Base-by-base conservation (phyloP, 106 monocot genomes). In the Phalaenopsis equestris region DNA sequence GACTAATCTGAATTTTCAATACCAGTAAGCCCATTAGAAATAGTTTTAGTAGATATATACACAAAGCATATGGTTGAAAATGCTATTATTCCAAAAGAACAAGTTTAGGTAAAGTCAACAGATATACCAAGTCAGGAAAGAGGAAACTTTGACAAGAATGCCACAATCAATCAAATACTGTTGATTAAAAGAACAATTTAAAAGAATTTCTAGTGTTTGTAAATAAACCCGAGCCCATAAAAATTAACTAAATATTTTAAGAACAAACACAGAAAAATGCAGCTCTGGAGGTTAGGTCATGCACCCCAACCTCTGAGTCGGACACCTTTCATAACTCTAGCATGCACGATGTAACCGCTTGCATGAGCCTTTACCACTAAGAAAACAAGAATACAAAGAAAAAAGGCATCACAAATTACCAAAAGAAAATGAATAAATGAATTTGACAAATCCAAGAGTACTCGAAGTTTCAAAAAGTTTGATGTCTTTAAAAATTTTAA, bases 331-430 rank as follows among this genome's bases (percentile, higher is more conserved):
- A 38, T 12, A 70, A 38, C 37, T 36, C 30, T 70, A 70, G 38
- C 68, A 70, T 70, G 36, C 38, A 70, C 39, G 30, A 67, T 67
- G 24, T 30, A 67, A 39, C 38, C 8, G 39, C 70, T 8, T 39
- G 70, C 38, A 70, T 65, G 64, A 65, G 64, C 64, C 52, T 23
- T 65, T 65, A 65, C 64, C 64, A 65, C n/a, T 65, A 24, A 23
- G 6, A 65, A 14, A 65, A 65, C 23, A 65, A 65, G 64, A 65
- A 6, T 70, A 2, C 14, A 70, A 3, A 70, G n/a, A 12, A 39
- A 39, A 14, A 12, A 39, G 14, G 38, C 36, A 15, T 70, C 14
- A 70, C n/a, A 70, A 70, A 14, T 70, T 39, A 70, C 8, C n/a
- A 14, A 14, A 70, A 70, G 70, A 39, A 70, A 70, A 70, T 3